A percentile compares a stretch with the other conserved stretches of the same genome.
phyloP scores from a whole-genome alignment of 352 stramenopile species.

The Phytophthora podocarpi region DNA sequence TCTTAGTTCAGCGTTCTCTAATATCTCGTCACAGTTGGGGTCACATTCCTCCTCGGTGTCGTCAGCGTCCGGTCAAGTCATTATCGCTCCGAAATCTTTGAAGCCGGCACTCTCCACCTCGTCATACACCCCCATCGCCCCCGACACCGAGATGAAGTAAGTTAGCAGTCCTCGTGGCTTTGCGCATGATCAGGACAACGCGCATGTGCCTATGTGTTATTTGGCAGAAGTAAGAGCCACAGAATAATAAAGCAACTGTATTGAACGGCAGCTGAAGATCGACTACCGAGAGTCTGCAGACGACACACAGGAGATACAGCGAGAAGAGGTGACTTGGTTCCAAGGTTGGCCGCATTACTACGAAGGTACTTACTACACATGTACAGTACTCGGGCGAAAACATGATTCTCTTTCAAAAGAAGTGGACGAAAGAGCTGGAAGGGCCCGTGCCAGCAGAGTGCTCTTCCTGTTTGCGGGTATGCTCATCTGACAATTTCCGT shows the following conservation, averaged over 20 bases:
- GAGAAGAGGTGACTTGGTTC: neutral
- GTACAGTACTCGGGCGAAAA: no score
- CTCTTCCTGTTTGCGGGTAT: conserved; percentile 6
- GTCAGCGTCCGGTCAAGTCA: conserved; percentile 30
- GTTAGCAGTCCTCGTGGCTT: conserved; percentile 18
- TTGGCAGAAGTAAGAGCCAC: conserved; percentile 13
- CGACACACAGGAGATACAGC: no score
- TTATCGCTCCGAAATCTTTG: conserved; percentile 41
- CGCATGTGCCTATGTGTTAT: conserved; percentile 20
- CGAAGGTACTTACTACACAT: neutral
- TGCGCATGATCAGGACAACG: neutral
- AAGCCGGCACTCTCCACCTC: conserved; percentile 20
- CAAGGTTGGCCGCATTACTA: neutral
- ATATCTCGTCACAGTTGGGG: conserved; percentile 32
- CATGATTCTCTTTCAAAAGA: conserved; percentile 15
- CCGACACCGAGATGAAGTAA: conserved; percentile 40
- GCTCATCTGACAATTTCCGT: conserved; percentile 9
- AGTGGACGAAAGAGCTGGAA: conserved; percentile 8
- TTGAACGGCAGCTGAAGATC: conserved; percentile 15
- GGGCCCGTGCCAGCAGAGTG: neutral
- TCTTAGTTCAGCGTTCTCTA: conserved; percentile 47
- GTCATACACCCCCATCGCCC: conserved; percentile 28
- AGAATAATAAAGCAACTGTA: conserved; percentile 37
- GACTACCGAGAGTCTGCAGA: conserved; percentile 5
- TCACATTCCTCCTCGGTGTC: conserved; percentile 20